Evolutionary conservation across 352 stramenopile species (phyloP).

Genomic region (Lagenidium giganteum): DNA sequence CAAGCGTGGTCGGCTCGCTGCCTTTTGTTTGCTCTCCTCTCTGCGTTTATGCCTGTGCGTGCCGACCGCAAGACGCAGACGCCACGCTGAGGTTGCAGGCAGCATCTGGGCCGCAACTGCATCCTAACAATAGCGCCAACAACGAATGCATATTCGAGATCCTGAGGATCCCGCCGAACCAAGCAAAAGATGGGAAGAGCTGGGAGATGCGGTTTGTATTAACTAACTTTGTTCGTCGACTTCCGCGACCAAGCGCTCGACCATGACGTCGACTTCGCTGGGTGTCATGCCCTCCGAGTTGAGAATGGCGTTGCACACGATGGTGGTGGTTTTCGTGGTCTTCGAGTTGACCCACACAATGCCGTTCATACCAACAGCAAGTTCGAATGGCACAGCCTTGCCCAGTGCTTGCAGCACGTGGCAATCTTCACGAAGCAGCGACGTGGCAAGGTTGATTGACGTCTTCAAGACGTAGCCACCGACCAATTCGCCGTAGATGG

Average conservation of each 20-base stretch:
- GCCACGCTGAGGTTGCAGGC: not conserved
- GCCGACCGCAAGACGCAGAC: too few species aligned
- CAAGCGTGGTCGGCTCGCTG: not conserved
- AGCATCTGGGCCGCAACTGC: not conserved
- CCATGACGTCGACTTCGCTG: conserved; percentile 75
- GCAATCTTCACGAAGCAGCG: conserved; percentile 64
- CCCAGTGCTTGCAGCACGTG: conserved; percentile 83
- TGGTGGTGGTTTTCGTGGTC: conserved; percentile 75
- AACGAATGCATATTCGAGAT: too few species aligned
- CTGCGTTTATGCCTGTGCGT: too few species aligned
- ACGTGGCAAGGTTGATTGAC: conserved; percentile 72
- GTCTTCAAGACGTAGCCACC: conserved; percentile 91
- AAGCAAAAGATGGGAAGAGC: too few species aligned
- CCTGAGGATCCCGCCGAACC: too few species aligned
- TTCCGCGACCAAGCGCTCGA: conserved; percentile 62
- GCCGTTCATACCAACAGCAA: conserved; percentile 95
- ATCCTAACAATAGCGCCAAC: too few species aligned
- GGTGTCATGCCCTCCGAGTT: conserved; percentile 85
- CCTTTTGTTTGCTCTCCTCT: too few species aligned
- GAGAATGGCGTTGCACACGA: conserved; percentile 86
- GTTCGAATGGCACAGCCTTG: conserved; percentile 89
- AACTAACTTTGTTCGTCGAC: conserved; percentile 23
- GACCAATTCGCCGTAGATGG: conserved; percentile 94
- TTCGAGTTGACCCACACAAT: conserved; percentile 94
- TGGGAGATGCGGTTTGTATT: not conserved